Evolutionary conservation across 208 protist genomes (phyloP).

Genomic region (Tritrichomonas musculus): DNA sequence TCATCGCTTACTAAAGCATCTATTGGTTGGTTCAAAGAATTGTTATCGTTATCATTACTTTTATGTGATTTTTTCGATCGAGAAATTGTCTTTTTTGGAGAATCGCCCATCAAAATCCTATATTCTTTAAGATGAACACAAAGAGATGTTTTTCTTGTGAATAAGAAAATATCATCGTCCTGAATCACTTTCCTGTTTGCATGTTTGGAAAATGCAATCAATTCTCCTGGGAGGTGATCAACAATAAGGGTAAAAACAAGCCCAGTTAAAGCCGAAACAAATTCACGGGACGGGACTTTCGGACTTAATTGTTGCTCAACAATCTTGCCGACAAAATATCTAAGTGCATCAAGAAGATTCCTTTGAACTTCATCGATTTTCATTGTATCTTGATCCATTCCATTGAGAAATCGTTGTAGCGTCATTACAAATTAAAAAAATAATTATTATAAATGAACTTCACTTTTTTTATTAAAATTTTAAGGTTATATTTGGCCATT

Average conservation of each 20-base stretch:
- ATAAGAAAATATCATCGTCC: constrained; percentile 8
- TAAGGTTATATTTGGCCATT: too few species aligned
- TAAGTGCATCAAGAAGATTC: neutral
- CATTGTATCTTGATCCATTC: constrained; percentile 13
- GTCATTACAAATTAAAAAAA: too few species aligned
- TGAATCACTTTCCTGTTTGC: neutral
- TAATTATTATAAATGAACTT: too few species aligned
- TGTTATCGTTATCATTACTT: too few species aligned
- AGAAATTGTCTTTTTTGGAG: too few species aligned
- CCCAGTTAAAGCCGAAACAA: neutral
- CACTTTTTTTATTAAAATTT: too few species aligned
- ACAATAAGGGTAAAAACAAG: neutral
- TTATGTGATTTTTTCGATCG: too few species aligned
- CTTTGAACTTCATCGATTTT: neutral
- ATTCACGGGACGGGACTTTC: neutral
- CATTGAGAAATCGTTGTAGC: neutral
- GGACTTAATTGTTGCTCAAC: neutral
- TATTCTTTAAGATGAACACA: neutral
- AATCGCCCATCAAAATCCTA: neutral
- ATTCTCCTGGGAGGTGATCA: neutral
- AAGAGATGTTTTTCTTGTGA: neutral
- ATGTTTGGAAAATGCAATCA: neutral
- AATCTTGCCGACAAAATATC: constrained; percentile 20
- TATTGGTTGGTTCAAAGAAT: too few species aligned
- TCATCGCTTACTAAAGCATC: too few species aligned